These are phyloP conservation scores for Microdochium paspali DNA, from an alignment of 2,329 filamentous ascomycete genomes.

Conservation along the genomic window DNA sequence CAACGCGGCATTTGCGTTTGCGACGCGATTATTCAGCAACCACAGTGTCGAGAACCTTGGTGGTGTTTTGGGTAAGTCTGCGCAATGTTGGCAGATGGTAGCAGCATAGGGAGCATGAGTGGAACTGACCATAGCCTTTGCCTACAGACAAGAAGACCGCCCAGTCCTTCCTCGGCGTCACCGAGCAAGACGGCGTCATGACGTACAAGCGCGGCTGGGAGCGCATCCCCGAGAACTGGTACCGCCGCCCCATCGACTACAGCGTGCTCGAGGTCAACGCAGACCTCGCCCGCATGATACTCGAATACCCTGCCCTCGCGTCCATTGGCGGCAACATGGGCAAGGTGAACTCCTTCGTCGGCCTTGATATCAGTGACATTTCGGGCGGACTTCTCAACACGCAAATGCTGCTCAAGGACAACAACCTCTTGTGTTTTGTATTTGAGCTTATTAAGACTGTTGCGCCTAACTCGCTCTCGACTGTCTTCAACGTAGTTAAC, in stretches of 20 bases:
- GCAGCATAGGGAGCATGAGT: no score
- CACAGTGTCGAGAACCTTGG: constrained; percentile 20
- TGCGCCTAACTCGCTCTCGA: constrained; percentile 29
- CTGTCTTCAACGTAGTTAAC: no score
- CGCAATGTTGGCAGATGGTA: no score
- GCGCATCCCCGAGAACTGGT: constrained; percentile 43
- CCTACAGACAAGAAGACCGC: constrained; percentile 27
- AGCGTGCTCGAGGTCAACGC: constrained; percentile 28
- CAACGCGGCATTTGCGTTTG: constrained; percentile 43
- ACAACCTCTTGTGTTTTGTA: constrained; percentile 33
- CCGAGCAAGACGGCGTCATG: constrained; percentile 25
- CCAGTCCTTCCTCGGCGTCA: constrained; percentile 34
- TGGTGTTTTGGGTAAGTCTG: constrained; percentile 18
- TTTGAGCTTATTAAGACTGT: constrained; percentile 21
- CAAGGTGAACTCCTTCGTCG: constrained; percentile 39
- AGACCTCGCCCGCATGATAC: constrained; percentile 26
- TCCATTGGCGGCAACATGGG: constrained; percentile 44
- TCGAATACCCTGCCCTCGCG: constrained; percentile 29
- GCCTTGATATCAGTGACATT: constrained; percentile 30
- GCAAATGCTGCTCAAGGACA: constrained; percentile 29
- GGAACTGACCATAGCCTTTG: background rate
- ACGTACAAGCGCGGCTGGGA: constrained; percentile 37
- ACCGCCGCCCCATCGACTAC: constrained; percentile 32
- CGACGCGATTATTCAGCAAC: constrained; percentile 31
- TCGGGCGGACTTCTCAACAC: constrained; percentile 34